phyloP scores from a whole-genome alignment of 805 yeast species.

The Zygotorulaspora sp. region DNA sequence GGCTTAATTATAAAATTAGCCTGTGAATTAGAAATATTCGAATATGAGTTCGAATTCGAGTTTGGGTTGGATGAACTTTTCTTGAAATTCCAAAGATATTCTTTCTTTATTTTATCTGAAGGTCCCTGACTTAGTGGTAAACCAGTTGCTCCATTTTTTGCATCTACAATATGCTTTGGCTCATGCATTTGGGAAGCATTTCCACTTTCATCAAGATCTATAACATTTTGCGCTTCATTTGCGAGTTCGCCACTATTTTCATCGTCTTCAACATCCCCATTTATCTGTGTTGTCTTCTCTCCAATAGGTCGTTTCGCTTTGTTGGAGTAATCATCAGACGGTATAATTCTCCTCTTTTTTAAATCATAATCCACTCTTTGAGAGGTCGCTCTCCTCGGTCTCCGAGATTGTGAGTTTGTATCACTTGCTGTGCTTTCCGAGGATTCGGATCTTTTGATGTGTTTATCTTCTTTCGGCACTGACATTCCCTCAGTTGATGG shows the following conservation, averaged over 20 bases:
- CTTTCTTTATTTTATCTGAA: slow-evolving; percentile 51
- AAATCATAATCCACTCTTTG: slow-evolving; percentile 33
- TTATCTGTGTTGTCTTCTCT: not conserved
- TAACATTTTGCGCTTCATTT: slow-evolving; percentile 7
- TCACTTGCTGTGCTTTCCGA: slow-evolving; percentile 9
- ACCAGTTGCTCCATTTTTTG: slow-evolving; percentile 64
- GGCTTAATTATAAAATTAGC: slow-evolving; percentile 17
- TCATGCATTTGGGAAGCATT: slow-evolving; percentile 39
- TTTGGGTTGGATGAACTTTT: slow-evolving; percentile 12
- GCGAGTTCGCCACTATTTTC: slow-evolving; percentile 1
- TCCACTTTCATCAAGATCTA: slow-evolving; percentile 22
- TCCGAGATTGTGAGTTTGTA: slow-evolving; percentile 10
- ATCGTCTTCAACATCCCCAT: not conserved
- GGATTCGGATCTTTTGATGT: slow-evolving; percentile 12
- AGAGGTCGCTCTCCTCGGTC: slow-evolving; percentile 31
- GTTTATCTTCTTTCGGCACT: too few species aligned
- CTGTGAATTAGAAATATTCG: too few species aligned
- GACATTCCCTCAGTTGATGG: too few species aligned
- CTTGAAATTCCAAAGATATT: slow-evolving; percentile 48
- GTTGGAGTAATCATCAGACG: slow-evolving; percentile 20
- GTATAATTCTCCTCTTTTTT: slow-evolving; percentile 31
- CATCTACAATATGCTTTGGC: slow-evolving; percentile 48
- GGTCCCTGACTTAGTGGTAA: slow-evolving; percentile 69
- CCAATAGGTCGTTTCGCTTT: slow-evolving; percentile 5
- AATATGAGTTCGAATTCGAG: not conserved